Evolutionary conservation across 2,329 filamentous ascomycete genomes (phyloP).

Genomic region (Sporothrix mexicana): DNA sequence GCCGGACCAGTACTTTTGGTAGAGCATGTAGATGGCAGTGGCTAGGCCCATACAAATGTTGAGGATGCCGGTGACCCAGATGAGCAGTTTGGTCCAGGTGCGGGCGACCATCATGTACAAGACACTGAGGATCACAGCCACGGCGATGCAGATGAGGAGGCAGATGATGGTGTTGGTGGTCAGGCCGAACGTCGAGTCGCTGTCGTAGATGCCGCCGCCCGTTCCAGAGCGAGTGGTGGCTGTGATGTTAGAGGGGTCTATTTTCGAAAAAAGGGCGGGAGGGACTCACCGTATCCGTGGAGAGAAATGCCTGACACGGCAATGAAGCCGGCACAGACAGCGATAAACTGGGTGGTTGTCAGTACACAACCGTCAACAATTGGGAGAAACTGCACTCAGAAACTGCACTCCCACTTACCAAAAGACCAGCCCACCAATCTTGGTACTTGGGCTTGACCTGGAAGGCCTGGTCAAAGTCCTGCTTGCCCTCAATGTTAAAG

Average conservation of each 20-base stretch:
- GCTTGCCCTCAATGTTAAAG: slow-evolving; percentile 53
- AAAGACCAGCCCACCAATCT: slow-evolving; percentile 84
- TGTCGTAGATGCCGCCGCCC: slow-evolving; percentile 75
- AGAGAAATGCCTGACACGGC: slow-evolving; percentile 37
- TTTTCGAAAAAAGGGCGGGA: not conserved
- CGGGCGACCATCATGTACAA: slow-evolving; percentile 78
- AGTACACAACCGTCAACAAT: not conserved
- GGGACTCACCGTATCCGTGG: slow-evolving; percentile 36
- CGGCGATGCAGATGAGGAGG: slow-evolving; percentile 76
- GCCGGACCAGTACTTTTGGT: slow-evolving; percentile 75
- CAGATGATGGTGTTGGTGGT: slow-evolving; percentile 85
- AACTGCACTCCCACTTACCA: slow-evolving; percentile 56
- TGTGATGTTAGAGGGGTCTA: slow-evolving; percentile 39
- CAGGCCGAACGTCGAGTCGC: slow-evolving; percentile 68
- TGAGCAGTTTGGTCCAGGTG: slow-evolving; percentile 84
- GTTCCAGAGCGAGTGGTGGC: slow-evolving; percentile 63
- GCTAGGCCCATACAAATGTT: slow-evolving; percentile 85
- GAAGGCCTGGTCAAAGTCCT: slow-evolving; percentile 78
- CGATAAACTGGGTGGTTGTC: slow-evolving; percentile 38
- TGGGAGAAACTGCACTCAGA: not conserved
- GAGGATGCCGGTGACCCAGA: slow-evolving; percentile 89
- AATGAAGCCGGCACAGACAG: slow-evolving; percentile 39
- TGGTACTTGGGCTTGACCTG: slow-evolving; percentile 80
- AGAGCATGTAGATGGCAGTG: slow-evolving; percentile 86
- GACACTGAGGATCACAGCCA: slow-evolving; percentile 77